Evolutionary conservation across 2,329 filamentous ascomycete species (phyloP).

Genomic region (Lecanosticta acicola): DNA sequence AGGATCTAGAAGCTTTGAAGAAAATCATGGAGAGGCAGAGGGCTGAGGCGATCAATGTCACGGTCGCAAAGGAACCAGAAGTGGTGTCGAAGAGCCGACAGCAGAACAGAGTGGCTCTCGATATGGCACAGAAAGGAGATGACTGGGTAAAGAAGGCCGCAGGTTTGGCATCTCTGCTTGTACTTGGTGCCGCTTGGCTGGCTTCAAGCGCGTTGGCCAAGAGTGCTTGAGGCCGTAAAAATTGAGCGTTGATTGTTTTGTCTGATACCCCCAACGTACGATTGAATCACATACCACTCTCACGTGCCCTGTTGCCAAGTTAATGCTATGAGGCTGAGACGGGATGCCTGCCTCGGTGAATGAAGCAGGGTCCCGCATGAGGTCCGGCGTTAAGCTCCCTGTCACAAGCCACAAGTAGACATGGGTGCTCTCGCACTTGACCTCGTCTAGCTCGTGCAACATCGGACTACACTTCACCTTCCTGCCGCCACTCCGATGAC

Average conservation of each 20-base stretch:
- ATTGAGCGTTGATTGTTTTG: neutral
- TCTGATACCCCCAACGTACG: conserved; percentile 1
- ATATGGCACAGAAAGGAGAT: conserved; percentile 34
- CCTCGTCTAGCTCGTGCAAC: neutral
- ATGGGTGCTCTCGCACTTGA: neutral
- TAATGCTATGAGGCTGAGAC: neutral
- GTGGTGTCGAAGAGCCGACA: conserved; percentile 8
- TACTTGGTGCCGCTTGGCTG: conserved; percentile 38
- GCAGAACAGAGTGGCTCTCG: conserved; percentile 7
- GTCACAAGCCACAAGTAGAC: no score
- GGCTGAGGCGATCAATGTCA: conserved; percentile 19
- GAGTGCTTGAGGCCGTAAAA: conserved; percentile 3
- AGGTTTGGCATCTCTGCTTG: conserved; percentile 36
- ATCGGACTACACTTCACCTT: neutral
- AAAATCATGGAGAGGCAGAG: conserved; percentile 50
- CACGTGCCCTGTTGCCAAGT: neutral
- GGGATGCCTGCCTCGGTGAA: neutral
- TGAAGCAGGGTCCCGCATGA: neutral
- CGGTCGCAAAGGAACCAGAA: conserved; percentile 3
- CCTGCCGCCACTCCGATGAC: neutral
- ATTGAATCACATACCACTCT: neutral
- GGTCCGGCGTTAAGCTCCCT: no score
- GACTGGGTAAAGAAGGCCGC: conserved; percentile 38
- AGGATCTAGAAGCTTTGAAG: conserved; percentile 8
- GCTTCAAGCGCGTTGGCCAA: conserved; percentile 24